phyloP scores from a whole-genome alignment of 83 land plant genomes.

The Larix sibirica region DNA sequence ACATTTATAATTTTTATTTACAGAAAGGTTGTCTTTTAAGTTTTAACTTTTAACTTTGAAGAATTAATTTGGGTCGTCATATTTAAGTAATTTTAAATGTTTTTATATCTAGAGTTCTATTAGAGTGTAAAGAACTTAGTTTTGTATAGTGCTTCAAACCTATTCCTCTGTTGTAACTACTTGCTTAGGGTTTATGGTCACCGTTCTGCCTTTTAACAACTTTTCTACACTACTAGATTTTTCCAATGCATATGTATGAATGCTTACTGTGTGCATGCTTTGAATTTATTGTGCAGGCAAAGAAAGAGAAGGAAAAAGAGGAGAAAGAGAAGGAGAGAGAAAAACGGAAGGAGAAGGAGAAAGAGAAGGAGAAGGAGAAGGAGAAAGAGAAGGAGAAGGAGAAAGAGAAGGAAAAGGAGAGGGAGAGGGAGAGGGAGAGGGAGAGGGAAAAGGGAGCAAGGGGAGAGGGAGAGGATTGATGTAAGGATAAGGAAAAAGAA shows the following conservation, averaged over 20 bases:
- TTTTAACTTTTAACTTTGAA: too few relatives aligned
- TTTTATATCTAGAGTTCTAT: too few relatives aligned
- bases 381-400: constrained; percentile 85
- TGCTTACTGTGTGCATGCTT: neutral
- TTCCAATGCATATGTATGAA: neutral
- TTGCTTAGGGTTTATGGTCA: too few relatives aligned
- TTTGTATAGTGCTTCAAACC: too few relatives aligned
- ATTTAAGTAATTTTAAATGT: too few relatives aligned
- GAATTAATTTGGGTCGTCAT: too few relatives aligned
- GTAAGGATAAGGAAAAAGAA: constrained; percentile 51
- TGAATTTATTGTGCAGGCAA: constrained; percentile 50
- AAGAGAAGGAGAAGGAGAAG: constrained; percentile 29
- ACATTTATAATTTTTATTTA: too few relatives aligned
- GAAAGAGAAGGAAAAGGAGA: constrained; percentile 59
- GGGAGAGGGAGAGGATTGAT: constrained; percentile 32
- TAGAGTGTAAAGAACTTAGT: too few relatives aligned
- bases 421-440: constrained; percentile 11
- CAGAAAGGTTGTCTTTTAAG: too few relatives aligned
- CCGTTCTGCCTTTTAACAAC: too few relatives aligned
- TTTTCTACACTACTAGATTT: neutral
- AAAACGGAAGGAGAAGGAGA: constrained; percentile 26
- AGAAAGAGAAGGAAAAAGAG: constrained; percentile 85
- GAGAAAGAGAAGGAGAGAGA: constrained; percentile 63
- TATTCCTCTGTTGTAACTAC: too few relatives aligned
- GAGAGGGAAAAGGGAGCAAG: constrained; percentile 37